Base-by-base conservation (phyloP, 371 early-diverging fungal genomes). In the Chytridium lagenaria region DNA sequence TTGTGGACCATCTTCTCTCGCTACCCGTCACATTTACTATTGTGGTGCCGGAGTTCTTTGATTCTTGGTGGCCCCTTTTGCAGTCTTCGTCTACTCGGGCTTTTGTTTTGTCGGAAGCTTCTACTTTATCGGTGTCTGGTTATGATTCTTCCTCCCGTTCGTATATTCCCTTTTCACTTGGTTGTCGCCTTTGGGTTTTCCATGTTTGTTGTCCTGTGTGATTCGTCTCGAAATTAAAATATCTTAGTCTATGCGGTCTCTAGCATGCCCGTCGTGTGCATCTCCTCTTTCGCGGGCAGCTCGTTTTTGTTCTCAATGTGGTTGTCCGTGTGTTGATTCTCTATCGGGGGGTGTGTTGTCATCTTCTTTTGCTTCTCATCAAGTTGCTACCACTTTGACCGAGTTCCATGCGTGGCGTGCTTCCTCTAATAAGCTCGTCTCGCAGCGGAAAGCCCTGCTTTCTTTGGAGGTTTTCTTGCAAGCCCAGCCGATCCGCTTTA, bases 1-100 rank as follows among this genome's bases (percentile, higher is more conserved):
- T 51, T 28, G 52, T 68, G 1, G 31, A 68, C 2, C 52, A 52
- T 33, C 19, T 68, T 1, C 30, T 68, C 30, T 36, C 50, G n/a
- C 50, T 28, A 3, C 28, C 50, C 19, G 26, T 36, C 34, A 15
- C n/a, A 28, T 50, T 26, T 23, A n/a, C 37, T 33, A 16, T 52
- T 7, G 31, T 68, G 33, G 50, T 51, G 12, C 68, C 52, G 0
- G 31, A 16, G 1, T 51, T 28, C 7, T 19, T 23, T n/a, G 68
- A 68, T 22, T 7, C 16, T 34, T 68, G 68, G 68, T 68, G 68
- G 68, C n/a, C 52, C 19, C 19, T 7, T 44, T 44, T 44, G 44
- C 44, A 7, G 19, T 19, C 12, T 44, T n/a, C n/a, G n/a, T n/a
- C 44, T 44, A 12, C 44, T 44, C 7, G 12, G 19, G 7, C 44